These are phyloP conservation scores for Euclidium syriacum DNA, from an alignment of 345 rosid species.

Conservation along the genomic window DNA sequence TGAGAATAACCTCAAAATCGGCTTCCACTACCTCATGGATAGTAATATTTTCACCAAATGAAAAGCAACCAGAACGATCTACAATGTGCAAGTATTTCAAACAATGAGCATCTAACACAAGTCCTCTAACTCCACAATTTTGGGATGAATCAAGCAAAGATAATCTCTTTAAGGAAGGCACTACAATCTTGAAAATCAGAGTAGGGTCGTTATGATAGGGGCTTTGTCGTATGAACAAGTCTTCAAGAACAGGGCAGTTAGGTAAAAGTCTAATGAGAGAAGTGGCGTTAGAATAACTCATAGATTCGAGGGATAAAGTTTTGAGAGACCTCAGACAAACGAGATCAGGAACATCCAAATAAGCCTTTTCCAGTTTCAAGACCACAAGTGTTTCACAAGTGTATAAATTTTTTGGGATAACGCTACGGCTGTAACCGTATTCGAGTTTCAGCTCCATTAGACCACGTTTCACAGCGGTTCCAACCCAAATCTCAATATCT, in stretches of 20 bases:
- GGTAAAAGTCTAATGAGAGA: neutral
- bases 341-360: conserved; percentile 2
- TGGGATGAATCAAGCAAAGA: neutral
- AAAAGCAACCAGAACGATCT: neutral
- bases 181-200: neutral
- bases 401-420: neutral
- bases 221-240: neutral
- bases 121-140: neutral
- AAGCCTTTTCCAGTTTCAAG: neutral
- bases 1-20: neutral
- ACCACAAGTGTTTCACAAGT: conserved; percentile 20
- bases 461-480: conserved; percentile 5
- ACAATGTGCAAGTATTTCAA: conserved; percentile 10
- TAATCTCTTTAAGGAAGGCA: conserved; percentile 14
- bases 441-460: neutral
- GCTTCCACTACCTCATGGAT: neutral
- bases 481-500: neutral
- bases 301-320: neutral
- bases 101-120: conserved; percentile 4
- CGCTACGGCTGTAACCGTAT: neutral
- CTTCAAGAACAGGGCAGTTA: conserved; percentile 25
- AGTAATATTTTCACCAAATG: neutral
- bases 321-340: conserved; percentile 15
- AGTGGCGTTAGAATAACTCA: neutral
- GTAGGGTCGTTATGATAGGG: neutral